phyloP scores from a whole-genome alignment of 768 basidiomycete species.

The Collybia sordida region DNA sequence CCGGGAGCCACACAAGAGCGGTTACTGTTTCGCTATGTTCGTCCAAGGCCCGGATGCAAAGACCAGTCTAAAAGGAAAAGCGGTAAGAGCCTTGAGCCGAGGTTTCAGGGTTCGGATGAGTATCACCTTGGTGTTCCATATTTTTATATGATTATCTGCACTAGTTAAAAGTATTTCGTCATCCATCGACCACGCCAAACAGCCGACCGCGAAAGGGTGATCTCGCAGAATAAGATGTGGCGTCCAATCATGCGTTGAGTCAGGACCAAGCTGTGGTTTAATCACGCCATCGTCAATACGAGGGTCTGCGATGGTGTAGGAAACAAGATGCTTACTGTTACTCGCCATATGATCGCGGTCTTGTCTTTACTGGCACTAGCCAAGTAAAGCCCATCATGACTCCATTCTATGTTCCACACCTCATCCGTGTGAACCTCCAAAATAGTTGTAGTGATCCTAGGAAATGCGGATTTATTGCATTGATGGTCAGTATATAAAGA shows the following conservation, averaged over 20 bases:
- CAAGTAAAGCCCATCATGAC: conserved; percentile 79
- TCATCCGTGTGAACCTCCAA: conserved; percentile 88
- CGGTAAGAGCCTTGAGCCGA: conserved; percentile 3
- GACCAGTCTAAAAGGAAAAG: conserved; percentile 60
- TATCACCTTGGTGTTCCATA: conserved; percentile 87
- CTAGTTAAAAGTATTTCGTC: conserved; percentile 82
- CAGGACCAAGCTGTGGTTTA: conserved; percentile 12
- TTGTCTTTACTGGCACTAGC: conserved; percentile 90
- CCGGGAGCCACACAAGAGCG: conserved; percentile 84
- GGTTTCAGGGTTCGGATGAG: conserved; percentile 11
- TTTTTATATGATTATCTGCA: conserved; percentile 76
- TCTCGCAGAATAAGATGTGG: conserved; percentile 63
- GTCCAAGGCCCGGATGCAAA: conserved; percentile 61
- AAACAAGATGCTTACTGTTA: conserved; percentile 56
- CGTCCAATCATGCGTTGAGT: conserved; percentile 56
- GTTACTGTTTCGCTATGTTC: conserved; percentile 84
- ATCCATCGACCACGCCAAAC: conserved; percentile 91
- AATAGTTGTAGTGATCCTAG: conserved; percentile 80
- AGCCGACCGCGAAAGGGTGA: conserved; percentile 78
- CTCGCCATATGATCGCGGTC: conserved; percentile 85
- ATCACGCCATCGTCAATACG: too few species aligned
- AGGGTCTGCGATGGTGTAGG: too few species aligned
- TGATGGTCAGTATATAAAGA: conserved; percentile 88
- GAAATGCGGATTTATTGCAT: conserved; percentile 82
- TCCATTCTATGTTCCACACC: conserved; percentile 97